phyloP scores from a whole-genome alignment of 306 rosid species.

The Malus fusca region DNA sequence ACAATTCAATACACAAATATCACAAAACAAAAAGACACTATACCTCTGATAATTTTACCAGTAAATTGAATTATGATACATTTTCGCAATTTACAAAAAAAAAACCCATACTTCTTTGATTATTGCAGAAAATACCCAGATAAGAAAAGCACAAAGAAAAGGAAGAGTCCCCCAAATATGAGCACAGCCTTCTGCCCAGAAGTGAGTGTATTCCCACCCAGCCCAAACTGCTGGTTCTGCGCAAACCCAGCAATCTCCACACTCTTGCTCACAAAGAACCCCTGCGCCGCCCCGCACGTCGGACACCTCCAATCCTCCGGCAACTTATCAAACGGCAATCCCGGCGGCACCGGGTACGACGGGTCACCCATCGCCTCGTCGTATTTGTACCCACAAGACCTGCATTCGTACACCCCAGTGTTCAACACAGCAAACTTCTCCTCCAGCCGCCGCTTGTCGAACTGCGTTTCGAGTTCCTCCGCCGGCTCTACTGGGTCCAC shows the following conservation, averaged over 20 bases:
- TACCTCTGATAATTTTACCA: constrained; percentile 5
- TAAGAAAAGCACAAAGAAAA: constrained; percentile 70
- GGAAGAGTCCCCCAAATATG: constrained; percentile 66
- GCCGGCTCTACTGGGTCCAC: not conserved
- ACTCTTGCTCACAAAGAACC: constrained; percentile 81
- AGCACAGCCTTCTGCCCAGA: constrained; percentile 84
- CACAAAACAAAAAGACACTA: not conserved
- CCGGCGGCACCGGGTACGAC: constrained; percentile 77
- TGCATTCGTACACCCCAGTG: constrained; percentile 85
- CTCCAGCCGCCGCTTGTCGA: constrained; percentile 62
- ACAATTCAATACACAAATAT: constrained; percentile 5
- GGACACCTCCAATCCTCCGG: constrained; percentile 96
- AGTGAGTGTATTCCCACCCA: constrained; percentile 82
- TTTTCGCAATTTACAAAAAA: not conserved
- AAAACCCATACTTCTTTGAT: constrained; percentile 6
- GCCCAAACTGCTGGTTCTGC: constrained; percentile 87
- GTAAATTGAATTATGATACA: constrained; percentile 2
- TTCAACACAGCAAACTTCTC: constrained; percentile 90
- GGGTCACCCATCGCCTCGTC: constrained; percentile 86
- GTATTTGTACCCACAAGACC: constrained; percentile 86
- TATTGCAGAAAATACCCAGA: constrained; percentile 87
- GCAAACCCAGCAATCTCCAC: constrained; percentile 94
- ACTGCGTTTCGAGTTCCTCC: not conserved
- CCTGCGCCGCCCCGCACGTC: constrained; percentile 86
- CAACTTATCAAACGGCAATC: constrained; percentile 61